Evolutionary conservation across 441 rosid genomes (phyloP).

Genomic region (Raphanus hybrid): DNA sequence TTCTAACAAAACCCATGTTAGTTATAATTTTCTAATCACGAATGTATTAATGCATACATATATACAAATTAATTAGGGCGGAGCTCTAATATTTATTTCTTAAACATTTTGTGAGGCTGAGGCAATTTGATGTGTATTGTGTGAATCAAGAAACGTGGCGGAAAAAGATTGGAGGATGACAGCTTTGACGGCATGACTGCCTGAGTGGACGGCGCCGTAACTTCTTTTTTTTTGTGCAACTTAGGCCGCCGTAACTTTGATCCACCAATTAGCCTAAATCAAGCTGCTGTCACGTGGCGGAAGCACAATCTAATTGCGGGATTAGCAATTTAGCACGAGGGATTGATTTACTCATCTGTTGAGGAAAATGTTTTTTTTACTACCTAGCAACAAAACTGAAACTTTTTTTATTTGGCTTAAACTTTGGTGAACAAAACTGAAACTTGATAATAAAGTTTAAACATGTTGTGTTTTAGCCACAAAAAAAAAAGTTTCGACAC

Average conservation of each 20-base stretch:
- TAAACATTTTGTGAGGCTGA: slow-evolving; percentile 35
- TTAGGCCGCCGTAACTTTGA: slow-evolving; percentile 41
- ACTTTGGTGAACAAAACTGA: too few species aligned
- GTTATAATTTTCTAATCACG: not conserved
- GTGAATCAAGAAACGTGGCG: slow-evolving; percentile 30
- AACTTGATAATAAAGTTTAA: too few species aligned
- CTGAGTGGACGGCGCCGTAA: slow-evolving; percentile 48
- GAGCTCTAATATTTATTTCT: slow-evolving; percentile 19
- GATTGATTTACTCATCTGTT: not conserved
- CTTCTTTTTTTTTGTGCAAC: slow-evolving; percentile 3
- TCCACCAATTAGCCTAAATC: slow-evolving; percentile 29
- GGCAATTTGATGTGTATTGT: slow-evolving; percentile 16
- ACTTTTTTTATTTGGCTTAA: too few species aligned
- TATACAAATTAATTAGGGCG: slow-evolving; percentile 9
- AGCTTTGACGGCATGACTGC: slow-evolving; percentile 45
- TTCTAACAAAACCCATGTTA: not conserved
- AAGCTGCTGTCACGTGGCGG: slow-evolving; percentile 32
- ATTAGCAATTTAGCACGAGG: not conserved
- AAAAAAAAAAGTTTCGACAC: too few species aligned
- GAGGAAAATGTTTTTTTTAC: not conserved
- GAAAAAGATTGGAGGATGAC: slow-evolving; percentile 23
- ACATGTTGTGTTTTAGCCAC: too few species aligned
- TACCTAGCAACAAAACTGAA: too few species aligned
- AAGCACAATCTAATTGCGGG: not conserved
- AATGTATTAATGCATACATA: not conserved